phyloP scores from a whole-genome alignment of 441 rosid genomes.

The Adansonia gregorii region DNA sequence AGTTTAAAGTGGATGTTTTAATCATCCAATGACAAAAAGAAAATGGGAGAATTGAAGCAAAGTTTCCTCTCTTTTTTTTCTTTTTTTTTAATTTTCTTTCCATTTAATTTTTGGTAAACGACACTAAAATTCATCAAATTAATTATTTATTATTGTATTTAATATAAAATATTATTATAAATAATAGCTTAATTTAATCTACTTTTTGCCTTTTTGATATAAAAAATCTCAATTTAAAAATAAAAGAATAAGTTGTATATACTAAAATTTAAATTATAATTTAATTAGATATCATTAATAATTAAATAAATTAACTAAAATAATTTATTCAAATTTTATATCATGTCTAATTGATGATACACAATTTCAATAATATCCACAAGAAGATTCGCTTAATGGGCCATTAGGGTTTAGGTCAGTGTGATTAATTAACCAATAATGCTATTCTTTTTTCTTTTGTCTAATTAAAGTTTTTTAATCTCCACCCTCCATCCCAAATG shows the following conservation, averaged over 20 bases:
- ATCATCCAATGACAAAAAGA: slow-evolving; percentile 5
- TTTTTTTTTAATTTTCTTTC: not conserved
- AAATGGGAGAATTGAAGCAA: slow-evolving; percentile 8
- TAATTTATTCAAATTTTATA: too few relatives aligned
- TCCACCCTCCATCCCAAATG: not conserved
- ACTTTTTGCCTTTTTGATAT: too few relatives aligned
- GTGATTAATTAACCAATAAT: slow-evolving; percentile 21
- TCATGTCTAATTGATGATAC: too few relatives aligned
- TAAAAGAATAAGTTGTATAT: too few relatives aligned
- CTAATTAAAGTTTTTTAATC: not conserved
- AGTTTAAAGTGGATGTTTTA: not conserved
- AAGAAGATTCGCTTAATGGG: not conserved
- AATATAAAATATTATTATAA: too few relatives aligned
- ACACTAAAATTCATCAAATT: not conserved
- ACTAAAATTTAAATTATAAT: too few relatives aligned
- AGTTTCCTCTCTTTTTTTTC: not conserved
- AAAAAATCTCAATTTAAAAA: too few relatives aligned
- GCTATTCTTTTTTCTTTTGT: not conserved
- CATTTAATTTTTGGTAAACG: not conserved
- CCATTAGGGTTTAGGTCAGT: not conserved
- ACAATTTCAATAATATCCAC: not conserved
- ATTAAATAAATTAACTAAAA: too few relatives aligned
- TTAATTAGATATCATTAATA: too few relatives aligned
- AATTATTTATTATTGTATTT: too few relatives aligned
- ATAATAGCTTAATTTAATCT: too few relatives aligned